Conservation (phyloP, 176 grass and related monocot species). For the Carex scoparia region DNA sequence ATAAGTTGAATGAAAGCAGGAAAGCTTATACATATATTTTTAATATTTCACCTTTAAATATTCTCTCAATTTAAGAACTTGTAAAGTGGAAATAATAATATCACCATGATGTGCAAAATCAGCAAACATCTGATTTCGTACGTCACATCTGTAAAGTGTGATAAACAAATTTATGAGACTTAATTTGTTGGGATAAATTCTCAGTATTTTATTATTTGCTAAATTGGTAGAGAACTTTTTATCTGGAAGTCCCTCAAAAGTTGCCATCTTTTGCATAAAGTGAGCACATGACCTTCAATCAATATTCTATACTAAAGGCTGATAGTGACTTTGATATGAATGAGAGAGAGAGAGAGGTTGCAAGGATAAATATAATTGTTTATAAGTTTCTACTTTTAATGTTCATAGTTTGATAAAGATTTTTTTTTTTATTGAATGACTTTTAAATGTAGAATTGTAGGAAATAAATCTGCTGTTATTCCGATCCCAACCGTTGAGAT, state of each 20-base stretch:
- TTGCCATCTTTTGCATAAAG: slow-evolving; percentile 55
- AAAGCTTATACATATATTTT: neutral
- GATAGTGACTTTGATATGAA: slow-evolving; percentile 2
- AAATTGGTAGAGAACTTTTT: slow-evolving; percentile 34
- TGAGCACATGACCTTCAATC: slow-evolving; percentile 64
- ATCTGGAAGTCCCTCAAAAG: slow-evolving; percentile 46
- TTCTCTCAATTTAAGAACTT: neutral
- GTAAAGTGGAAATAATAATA: neutral
- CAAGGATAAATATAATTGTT: neutral
- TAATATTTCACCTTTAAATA: neutral
- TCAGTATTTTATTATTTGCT: slow-evolving; percentile 3
- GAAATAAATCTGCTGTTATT: too few relatives aligned
- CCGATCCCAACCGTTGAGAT: too few relatives aligned
- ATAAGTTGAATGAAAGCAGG: neutral
- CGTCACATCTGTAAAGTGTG: neutral
- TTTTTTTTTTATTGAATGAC: neutral
- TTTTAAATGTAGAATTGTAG: too few relatives aligned
- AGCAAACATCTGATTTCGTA: neutral
- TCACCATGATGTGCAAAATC: neutral
- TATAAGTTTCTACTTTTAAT: neutral
- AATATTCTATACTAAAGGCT: slow-evolving; percentile 38
- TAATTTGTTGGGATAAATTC: neutral
- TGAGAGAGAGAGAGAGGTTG: neutral
- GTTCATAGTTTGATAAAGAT: neutral
- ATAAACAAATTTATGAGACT: slow-evolving; percentile 14